Conservation (phyloP, 2,329 filamentous ascomycete genomes). For the Epichloe aotearoae region DNA sequence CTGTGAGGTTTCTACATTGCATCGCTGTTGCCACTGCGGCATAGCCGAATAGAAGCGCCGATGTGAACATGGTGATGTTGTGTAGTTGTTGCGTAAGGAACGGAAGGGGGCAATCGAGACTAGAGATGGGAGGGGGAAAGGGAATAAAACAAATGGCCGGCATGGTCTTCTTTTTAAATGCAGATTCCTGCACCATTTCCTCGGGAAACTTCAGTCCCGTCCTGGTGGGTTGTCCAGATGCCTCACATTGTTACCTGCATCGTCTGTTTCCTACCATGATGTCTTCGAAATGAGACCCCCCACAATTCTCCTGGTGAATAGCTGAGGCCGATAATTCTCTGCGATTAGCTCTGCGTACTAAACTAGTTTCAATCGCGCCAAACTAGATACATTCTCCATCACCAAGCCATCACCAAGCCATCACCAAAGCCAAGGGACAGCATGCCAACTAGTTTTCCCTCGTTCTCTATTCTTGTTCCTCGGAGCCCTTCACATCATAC, state of each 20-base stretch:
- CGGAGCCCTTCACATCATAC: neutral
- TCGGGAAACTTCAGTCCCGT: neutral
- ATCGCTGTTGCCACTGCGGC: conserved; percentile 19
- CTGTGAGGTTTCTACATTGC: conserved; percentile 34
- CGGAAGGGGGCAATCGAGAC: neutral
- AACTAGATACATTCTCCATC: neutral
- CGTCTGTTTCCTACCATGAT: neutral
- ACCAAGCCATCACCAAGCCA: neutral
- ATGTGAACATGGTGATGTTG: conserved; percentile 10
- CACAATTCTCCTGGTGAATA: neutral
- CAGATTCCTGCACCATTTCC: neutral
- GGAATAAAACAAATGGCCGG: neutral
- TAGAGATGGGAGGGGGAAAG: neutral
- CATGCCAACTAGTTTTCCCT: neutral
- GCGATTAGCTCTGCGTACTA: neutral
- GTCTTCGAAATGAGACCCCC: neutral
- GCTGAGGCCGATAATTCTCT: neutral
- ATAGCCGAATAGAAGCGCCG: conserved; percentile 13
- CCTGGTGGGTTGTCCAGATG: neutral
- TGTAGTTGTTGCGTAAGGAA: too few relatives aligned
- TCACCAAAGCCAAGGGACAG: neutral
- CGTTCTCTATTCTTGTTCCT: neutral
- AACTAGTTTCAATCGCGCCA: neutral
- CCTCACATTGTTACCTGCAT: neutral
- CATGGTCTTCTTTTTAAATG: neutral